Conservation (phyloP, 306 rosid genomes). For the Gastrolobium bilobum region DNA sequence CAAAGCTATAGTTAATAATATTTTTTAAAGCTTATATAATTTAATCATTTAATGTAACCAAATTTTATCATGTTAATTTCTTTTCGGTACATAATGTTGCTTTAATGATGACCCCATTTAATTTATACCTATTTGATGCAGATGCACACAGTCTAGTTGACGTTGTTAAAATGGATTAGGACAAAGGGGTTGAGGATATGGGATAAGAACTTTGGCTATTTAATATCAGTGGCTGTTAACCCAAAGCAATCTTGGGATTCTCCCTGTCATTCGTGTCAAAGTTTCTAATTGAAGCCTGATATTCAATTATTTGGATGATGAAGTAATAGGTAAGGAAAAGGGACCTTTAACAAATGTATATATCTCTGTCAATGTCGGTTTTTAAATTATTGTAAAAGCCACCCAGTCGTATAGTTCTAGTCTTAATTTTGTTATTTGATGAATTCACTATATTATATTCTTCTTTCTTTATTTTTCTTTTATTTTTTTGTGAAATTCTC, state of each 20-base stretch:
- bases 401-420: constrained; percentile 63
- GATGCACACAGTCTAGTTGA: background rate
- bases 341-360: constrained; percentile 53
- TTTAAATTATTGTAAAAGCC: constrained; percentile 15
- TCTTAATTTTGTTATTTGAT: constrained; percentile 40
- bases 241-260: constrained; percentile 40
- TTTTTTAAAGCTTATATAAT: background rate
- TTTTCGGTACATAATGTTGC: constrained; percentile 1
- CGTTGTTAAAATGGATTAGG: constrained; percentile 3
- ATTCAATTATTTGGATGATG: constrained; percentile 45
- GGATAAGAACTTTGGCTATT: constrained; percentile 4
- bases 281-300: constrained; percentile 41
- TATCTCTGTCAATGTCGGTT: constrained; percentile 51
- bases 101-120: constrained; percentile 26
- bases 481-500: too few relatives aligned
- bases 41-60: background rate
- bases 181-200: background rate
- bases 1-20: background rate
- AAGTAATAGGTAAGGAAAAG: constrained; percentile 55
- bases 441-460: constrained; percentile 4
- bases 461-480: too few relatives aligned
- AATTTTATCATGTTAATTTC: background rate
- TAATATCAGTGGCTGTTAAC: background rate
- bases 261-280: constrained; percentile 38
- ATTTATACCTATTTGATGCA: background rate